Base-by-base conservation (phyloP, 371 early-diverging fungal genomes). In the Blyttiomyces sp. region DNA sequence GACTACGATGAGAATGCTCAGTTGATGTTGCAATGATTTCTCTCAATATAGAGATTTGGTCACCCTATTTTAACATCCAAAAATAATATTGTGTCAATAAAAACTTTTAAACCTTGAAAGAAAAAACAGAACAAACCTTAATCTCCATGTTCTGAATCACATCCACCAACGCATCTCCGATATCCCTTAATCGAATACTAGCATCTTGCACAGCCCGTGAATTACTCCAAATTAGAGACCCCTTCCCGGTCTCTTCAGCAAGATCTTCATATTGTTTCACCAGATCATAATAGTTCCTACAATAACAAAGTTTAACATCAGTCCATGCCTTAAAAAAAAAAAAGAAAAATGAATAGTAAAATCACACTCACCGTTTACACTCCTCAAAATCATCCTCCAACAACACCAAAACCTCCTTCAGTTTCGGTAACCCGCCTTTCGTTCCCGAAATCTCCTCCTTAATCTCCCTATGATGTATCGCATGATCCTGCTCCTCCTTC, bases 131-230 rank as follows among this genome's bases (percentile, higher is more conserved):
- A 21, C 23, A 7, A 45, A 74, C 74, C 65, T 79, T 79, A 4
- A 60, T 49, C 36, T 77, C 77, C 77, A 79, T 75, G 45, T 51
- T 64, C 32, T 65, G 71, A 42, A 79, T 79, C 9, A 74, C 68
- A 16, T 69, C 54, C 19, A 72, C 64, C 32, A 79, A 63, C 19
- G 70, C 69, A 49, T 77, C 74, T 11, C 75, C 74, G 42, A 75
- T 57, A 9, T 66, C 59, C 27, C 69, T 66, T n/a, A n/a, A n/a
- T n/a, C n/a, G n/a, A n/a, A n/a, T n/a, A n/a, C n/a, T n/a, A n/a
- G n/a, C n/a, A n/a, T n/a, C n/a, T n/a, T n/a, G n/a, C n/a, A n/a
- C n/a, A n/a, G n/a, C n/a, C n/a, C n/a, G n/a, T n/a, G n/a, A n/a
- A n/a, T n/a, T n/a, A n/a, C n/a, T n/a, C n/a, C n/a, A n/a, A n/a